Evolutionary conservation across 2,329 filamentous ascomycete species (phyloP).

Genomic region (Aspergillus novofumigatus): DNA sequence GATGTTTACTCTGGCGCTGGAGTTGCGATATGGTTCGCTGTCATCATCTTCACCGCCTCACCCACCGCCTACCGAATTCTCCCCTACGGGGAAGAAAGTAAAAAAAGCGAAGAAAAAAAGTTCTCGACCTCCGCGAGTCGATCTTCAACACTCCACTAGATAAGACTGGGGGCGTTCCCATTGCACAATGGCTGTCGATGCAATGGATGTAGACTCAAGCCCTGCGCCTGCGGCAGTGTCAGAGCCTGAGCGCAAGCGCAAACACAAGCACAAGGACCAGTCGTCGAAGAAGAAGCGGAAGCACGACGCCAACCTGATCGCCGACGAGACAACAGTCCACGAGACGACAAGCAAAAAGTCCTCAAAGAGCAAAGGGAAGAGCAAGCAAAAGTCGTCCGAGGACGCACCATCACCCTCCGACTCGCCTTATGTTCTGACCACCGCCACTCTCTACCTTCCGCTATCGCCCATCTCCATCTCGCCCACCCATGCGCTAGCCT

Average conservation of each 20-base stretch:
- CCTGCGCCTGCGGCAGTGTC: constrained; percentile 15
- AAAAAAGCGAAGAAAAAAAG: constrained; percentile 28
- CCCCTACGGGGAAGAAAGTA: constrained; percentile 12
- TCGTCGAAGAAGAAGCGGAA: constrained; percentile 38
- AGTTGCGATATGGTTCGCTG: constrained; percentile 1
- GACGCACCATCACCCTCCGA: constrained; percentile 32
- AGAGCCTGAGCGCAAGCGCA: constrained; percentile 35
- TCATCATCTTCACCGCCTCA: constrained; percentile 17
- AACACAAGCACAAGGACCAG: constrained; percentile 45
- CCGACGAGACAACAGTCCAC: constrained; percentile 19
- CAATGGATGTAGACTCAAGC: constrained; percentile 37
- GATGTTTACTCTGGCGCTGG: constrained; percentile 1
- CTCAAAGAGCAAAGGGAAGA: constrained; percentile 34
- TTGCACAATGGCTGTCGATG: constrained; percentile 34
- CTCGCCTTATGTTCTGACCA: constrained; percentile 74
- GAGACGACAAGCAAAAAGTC: constrained; percentile 29
- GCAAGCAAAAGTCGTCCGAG: constrained; percentile 30
- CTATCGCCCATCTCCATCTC: constrained; percentile 54
- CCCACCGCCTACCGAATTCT: constrained; percentile 23
- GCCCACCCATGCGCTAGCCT: constrained; percentile 51
- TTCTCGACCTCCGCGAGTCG: constrained; percentile 14
- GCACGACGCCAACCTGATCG: constrained; percentile 25
- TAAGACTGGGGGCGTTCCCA: constrained; percentile 2
- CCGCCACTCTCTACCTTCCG: constrained; percentile 67
- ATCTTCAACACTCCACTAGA: not conserved